These are phyloP conservation scores for Tricholoma sp. DNA, from an alignment of 768 basidiomycete genomes.

Conservation along the genomic window DNA sequence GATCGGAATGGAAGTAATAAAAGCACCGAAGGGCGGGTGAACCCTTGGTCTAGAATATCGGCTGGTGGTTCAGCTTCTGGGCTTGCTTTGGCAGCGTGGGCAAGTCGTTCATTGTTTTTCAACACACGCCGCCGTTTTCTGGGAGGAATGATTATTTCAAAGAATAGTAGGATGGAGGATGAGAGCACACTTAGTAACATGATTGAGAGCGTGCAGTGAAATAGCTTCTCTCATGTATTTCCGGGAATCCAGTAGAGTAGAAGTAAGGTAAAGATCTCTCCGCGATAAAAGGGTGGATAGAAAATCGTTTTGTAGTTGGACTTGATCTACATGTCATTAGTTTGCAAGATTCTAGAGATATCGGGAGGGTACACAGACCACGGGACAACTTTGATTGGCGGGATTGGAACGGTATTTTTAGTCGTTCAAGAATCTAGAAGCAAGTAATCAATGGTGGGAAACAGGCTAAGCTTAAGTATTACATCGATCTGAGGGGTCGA, in stretches of 20 bases:
- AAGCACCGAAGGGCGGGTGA: slow-evolving; percentile 92
- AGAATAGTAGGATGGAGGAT: neutral
- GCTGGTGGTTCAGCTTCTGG: slow-evolving; percentile 52
- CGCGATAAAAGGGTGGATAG: slow-evolving; percentile 62
- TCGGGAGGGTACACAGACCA: slow-evolving; percentile 33
- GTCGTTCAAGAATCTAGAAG: slow-evolving; percentile 49
- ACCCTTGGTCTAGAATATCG: slow-evolving; percentile 93
- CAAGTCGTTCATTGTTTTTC: slow-evolving; percentile 92
- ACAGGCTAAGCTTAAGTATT: neutral
- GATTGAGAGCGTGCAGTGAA: slow-evolving; percentile 80
- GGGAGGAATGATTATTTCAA: slow-evolving; percentile 4
- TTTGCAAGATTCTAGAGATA: neutral
- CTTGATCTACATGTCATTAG: slow-evolving; percentile 34
- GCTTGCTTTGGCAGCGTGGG: slow-evolving; percentile 57
- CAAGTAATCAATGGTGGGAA: neutral
- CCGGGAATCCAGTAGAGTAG: slow-evolving; percentile 59
- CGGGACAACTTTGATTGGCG: slow-evolving; percentile 48
- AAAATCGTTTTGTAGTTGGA: slow-evolving; percentile 58
- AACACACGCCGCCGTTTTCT: slow-evolving; percentile 89
- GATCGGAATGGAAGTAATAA: slow-evolving; percentile 92
- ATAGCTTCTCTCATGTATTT: slow-evolving; percentile 61
- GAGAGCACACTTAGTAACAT: slow-evolving; percentile 71
- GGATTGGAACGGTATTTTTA: slow-evolving; percentile 49
- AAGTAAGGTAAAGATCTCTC: slow-evolving; percentile 73
- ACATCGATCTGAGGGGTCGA: slow-evolving; percentile 30